phyloP scores from a whole-genome alignment of 345 rosid genomes.

The Linum usitatissimum region DNA sequence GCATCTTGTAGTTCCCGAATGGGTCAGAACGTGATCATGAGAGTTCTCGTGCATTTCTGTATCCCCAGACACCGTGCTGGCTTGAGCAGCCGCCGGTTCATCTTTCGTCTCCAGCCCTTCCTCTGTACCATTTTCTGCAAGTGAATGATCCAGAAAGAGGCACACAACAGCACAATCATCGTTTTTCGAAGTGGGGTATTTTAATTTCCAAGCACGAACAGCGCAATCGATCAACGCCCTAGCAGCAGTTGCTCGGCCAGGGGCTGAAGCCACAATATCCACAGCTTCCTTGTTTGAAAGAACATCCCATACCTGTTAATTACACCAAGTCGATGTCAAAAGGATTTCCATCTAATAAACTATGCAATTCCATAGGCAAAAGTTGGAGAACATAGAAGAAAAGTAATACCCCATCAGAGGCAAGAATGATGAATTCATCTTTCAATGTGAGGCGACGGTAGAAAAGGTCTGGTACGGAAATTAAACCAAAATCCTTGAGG shows the following conservation, averaged over 20 bases:
- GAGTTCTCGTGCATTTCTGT: conserved; percentile 10
- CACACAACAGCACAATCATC: conserved; percentile 92
- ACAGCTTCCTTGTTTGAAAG: conserved; percentile 88
- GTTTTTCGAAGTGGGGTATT: conserved; percentile 88
- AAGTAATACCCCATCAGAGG: conserved; percentile 78
- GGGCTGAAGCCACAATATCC: conserved; percentile 79
- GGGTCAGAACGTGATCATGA: conserved; percentile 16
- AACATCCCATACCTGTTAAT: conserved; percentile 81
- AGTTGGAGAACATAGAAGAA: not conserved
- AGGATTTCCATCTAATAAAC: not conserved
- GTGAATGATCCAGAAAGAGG: conserved; percentile 56
- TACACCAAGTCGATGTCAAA: not conserved
- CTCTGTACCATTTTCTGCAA: conserved; percentile 16
- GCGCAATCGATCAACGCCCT: conserved; percentile 90
- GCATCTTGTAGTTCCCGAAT: conserved; percentile 17
- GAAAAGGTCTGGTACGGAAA: conserved; percentile 74
- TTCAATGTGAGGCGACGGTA: conserved; percentile 49
- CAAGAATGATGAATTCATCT: conserved; percentile 80
- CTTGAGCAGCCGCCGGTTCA: conserved; percentile 10
- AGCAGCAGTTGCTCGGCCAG: conserved; percentile 66
- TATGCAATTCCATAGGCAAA: not conserved
- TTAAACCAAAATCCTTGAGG: conserved; percentile 92
- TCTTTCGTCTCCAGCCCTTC: conserved; percentile 10
- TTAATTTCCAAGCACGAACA: conserved; percentile 84
- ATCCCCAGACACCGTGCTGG: conserved; percentile 11